phyloP scores from a whole-genome alignment of 140 eudicot genomes.

The Stevia rebaudiana region DNA sequence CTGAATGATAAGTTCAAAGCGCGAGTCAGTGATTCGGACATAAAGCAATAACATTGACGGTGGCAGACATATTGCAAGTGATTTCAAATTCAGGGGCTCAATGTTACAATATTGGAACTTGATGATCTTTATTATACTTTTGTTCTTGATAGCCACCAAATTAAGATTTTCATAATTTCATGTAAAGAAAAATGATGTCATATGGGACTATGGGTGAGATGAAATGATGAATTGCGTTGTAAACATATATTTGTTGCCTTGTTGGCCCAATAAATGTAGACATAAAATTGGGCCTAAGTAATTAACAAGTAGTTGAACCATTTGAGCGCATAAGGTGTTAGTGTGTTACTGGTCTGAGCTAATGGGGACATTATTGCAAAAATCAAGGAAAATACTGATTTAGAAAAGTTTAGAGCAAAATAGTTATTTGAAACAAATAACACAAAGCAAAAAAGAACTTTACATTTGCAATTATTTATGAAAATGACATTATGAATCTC shows the following conservation, averaged over 20 bases:
- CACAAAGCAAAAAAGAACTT: too few species aligned
- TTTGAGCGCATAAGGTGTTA: too few species aligned
- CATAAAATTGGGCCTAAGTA: conserved; percentile 2
- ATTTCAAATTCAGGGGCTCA: not conserved
- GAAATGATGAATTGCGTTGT: not conserved
- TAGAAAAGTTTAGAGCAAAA: too few species aligned
- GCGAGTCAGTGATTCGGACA: not conserved
- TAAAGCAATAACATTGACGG: not conserved
- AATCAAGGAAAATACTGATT: too few species aligned
- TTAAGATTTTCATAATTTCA: not conserved
- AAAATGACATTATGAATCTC: too few species aligned
- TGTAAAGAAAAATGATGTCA: not conserved
- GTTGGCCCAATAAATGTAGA: not conserved
- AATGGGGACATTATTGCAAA: too few species aligned
- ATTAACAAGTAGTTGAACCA: not conserved
- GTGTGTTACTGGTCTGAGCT: too few species aligned
- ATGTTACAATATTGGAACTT: not conserved
- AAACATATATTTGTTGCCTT: not conserved
- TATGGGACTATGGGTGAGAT: not conserved
- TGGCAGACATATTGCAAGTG: not conserved
- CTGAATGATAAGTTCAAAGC: conserved; percentile 10
- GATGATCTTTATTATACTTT: conserved; percentile 4
- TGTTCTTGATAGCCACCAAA: not conserved
- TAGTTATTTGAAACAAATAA: too few species aligned
- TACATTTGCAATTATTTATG: too few species aligned